These are phyloP conservation scores for Solanum arcanum DNA, from an alignment of 257 asterid genomes.

Conservation along the genomic window DNA sequence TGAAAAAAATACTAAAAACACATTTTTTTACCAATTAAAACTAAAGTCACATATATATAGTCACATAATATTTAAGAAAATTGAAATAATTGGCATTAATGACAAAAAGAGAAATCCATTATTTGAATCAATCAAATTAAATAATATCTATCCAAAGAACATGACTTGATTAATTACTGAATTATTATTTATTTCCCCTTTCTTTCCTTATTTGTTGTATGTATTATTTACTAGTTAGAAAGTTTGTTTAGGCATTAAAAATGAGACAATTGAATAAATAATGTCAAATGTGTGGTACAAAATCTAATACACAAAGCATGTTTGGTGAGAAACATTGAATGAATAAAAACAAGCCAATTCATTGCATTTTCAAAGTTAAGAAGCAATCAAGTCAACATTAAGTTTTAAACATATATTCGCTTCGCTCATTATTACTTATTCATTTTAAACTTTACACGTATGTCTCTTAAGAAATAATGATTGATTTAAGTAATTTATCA, in stretches of 20 bases:
- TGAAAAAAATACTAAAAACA: background rate
- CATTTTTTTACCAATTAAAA: background rate
- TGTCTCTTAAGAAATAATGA: background rate
- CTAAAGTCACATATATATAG: background rate
- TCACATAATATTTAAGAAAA: background rate
- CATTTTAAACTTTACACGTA: background rate
- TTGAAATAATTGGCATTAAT: background rate
- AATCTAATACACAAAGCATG: background rate
- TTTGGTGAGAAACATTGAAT: background rate
- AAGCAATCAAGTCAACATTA: background rate
- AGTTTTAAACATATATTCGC: background rate
- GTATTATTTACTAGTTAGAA: background rate
- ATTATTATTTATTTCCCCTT: background rate
- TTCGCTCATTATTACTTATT: background rate
- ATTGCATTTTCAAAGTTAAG: background rate
- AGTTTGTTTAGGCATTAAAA: background rate
- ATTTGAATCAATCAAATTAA: background rate
- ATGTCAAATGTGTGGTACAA: background rate
- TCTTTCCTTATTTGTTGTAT: background rate
- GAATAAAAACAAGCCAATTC: background rate
- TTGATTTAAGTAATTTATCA: too few relatives aligned
- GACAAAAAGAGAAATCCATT: background rate
- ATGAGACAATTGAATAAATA: background rate
- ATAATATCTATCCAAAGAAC: background rate
- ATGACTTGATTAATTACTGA: background rate